These are phyloP conservation scores for Aegilops umbellulata DNA, from an alignment of 176 grass and related monocot genomes.

Conservation along the genomic window DNA sequence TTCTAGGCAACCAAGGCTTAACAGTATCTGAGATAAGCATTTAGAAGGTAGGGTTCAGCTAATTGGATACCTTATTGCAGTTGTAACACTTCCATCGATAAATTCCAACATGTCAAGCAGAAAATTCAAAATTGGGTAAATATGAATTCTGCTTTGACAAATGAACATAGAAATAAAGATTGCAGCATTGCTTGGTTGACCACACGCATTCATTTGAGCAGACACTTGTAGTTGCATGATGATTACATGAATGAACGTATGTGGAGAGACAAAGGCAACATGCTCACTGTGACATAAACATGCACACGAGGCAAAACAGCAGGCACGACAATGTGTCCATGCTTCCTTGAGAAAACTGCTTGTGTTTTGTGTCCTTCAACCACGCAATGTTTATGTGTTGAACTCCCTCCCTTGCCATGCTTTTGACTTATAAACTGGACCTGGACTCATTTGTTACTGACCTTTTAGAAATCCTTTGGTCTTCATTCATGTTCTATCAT, in stretches of 20 bases:
- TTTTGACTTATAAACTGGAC: not conserved
- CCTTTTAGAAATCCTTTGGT: not conserved
- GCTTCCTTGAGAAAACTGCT: not conserved
- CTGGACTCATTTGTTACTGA: conserved; percentile 1
- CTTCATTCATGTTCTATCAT: conserved; percentile 6
- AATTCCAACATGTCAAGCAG: not conserved
- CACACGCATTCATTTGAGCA: conserved; percentile 4
- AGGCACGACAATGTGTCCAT: not conserved
- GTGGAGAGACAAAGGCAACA: not conserved
- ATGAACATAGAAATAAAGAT: not conserved
- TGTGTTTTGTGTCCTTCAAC: not conserved
- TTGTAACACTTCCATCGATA: not conserved
- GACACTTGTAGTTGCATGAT: conserved; percentile 7
- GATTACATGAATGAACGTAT: conserved; percentile 2
- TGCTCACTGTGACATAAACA: not conserved
- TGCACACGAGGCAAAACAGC: not conserved
- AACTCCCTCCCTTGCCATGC: not conserved
- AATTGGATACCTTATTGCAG: not conserved
- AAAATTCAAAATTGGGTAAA: not conserved
- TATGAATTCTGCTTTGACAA: not conserved
- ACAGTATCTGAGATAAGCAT: not conserved
- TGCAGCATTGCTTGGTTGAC: not conserved
- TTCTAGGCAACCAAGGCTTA: not conserved
- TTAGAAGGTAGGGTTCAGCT: conserved; percentile 16
- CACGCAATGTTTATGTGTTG: not conserved